These are phyloP conservation scores for Scleromitrula shiraiana DNA, from an alignment of 2,329 filamentous ascomycete species.

Conservation along the genomic window DNA sequence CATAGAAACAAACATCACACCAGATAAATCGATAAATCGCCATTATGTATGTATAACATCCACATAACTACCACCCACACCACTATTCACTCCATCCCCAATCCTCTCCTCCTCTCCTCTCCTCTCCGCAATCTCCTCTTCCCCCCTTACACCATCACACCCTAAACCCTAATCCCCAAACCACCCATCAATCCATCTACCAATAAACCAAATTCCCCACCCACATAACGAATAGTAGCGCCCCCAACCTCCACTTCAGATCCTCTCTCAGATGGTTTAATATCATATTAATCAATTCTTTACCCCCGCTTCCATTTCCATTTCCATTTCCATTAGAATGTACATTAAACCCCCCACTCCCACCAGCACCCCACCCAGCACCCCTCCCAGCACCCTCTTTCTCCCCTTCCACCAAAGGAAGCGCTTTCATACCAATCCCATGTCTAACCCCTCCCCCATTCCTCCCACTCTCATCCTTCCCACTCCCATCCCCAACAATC, in stretches of 20 bases:
- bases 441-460: slow-evolving; percentile 26
- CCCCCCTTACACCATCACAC: too few relatives aligned
- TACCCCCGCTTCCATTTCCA: neutral
- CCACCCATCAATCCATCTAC: neutral
- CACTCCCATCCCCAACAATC: slow-evolving; percentile 27
- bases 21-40: too few relatives aligned
- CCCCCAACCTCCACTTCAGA: slow-evolving; percentile 12
- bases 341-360: neutral
- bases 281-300: neutral
- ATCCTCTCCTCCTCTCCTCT: too few relatives aligned
- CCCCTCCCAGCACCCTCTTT: slow-evolving; percentile 29
- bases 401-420: slow-evolving; percentile 31
- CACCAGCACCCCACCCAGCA: neutral
- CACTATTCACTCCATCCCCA: too few relatives aligned
- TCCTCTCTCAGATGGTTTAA: neutral
- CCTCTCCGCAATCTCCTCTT: too few relatives aligned
- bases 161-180: neutral
- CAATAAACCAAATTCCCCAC: slow-evolving; percentile 16
- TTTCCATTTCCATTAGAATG: too few relatives aligned
- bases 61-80: too few relatives aligned
- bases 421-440: slow-evolving; percentile 23
- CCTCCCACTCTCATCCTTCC: slow-evolving; percentile 21
- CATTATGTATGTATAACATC: too few relatives aligned
- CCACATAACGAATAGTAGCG: slow-evolving; percentile 13
- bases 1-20: too few relatives aligned